Evolutionary conservation across 2,329 filamentous ascomycete genomes (phyloP).

Genomic region (Cercospora sp.): DNA sequence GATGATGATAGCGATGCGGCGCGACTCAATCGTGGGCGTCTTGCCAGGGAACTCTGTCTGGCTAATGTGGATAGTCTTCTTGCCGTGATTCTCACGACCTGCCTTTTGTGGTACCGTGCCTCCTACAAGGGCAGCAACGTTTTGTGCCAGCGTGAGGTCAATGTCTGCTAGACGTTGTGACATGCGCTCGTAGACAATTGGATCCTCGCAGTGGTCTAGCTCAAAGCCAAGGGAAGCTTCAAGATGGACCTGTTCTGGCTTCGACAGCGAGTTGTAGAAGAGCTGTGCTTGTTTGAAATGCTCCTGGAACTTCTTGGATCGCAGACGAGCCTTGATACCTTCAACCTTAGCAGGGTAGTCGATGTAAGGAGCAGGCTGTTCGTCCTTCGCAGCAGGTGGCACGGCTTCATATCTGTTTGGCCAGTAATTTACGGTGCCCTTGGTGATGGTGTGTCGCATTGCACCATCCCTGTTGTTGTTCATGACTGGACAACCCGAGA

Average conservation of each 20-base stretch:
- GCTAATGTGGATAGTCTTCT: constrained; percentile 65
- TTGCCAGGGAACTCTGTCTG: constrained; percentile 67
- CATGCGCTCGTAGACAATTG: constrained; percentile 71
- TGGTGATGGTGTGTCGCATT: constrained; percentile 70
- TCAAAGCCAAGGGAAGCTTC: constrained; percentile 65
- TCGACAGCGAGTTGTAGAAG: constrained; percentile 75
- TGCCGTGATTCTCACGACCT: constrained; percentile 62
- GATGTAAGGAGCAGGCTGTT: constrained; percentile 64
- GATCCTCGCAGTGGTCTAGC: constrained; percentile 79
- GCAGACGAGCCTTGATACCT: constrained; percentile 69
- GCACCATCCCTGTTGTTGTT: constrained; percentile 44
- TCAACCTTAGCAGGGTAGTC: constrained; percentile 66
- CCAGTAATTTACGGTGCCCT: constrained; percentile 76
- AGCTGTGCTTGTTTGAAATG: constrained; percentile 76
- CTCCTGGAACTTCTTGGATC: constrained; percentile 73
- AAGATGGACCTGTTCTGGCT: constrained; percentile 65
- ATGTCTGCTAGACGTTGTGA: constrained; percentile 69
- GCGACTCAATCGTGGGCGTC: constrained; percentile 66
- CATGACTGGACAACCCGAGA: constrained; percentile 33
- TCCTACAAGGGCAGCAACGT: constrained; percentile 69
- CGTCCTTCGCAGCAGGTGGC: constrained; percentile 58
- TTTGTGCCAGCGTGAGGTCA: constrained; percentile 66
- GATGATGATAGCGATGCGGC: constrained; percentile 72
- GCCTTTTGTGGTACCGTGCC: constrained; percentile 58
- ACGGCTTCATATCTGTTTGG: constrained; percentile 67